Conservation (phyloP, 202 grass and related monocot genomes). For the Carex arenaria region DNA sequence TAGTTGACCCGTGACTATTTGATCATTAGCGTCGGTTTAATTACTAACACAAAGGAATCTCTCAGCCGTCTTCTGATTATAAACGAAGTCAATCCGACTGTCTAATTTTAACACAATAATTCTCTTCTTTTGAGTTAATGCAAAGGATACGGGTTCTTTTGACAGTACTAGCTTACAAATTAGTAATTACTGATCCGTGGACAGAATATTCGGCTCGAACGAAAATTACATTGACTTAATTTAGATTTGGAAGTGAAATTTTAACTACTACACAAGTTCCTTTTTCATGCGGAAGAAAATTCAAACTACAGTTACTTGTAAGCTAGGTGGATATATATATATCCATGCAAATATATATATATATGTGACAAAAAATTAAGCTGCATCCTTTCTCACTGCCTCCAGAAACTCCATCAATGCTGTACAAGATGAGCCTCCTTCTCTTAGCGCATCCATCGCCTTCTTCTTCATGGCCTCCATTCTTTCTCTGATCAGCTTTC, state of each 20-base stretch:
- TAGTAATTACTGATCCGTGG: not conserved
- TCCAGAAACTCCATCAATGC: conserved; percentile 25
- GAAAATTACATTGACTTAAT: not conserved
- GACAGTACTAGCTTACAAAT: not conserved
- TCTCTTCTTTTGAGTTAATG: no score
- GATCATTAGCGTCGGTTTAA: no score
- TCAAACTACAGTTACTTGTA: not conserved
- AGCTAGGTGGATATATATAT: not conserved
- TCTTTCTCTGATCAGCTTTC: conserved; percentile 21
- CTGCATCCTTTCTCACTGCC: not conserved
- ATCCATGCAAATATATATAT: no score
- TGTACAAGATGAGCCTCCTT: conserved; percentile 34
- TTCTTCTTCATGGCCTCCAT: conserved; percentile 25
- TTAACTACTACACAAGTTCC: not conserved
- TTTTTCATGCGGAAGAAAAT: not conserved
- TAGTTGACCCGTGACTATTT: no score
- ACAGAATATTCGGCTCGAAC: not conserved
- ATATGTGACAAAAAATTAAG: not conserved
- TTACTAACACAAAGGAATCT: no score
- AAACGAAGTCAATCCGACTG: no score
- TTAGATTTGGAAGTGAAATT: not conserved
- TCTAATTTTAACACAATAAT: no score
- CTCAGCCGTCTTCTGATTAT: no score
- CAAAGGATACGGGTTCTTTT: no score
- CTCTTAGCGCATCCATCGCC: conserved; percentile 26